phyloP scores from a whole-genome alignment of 768 basidiomycete species.

The Floccularia luteovirens region DNA sequence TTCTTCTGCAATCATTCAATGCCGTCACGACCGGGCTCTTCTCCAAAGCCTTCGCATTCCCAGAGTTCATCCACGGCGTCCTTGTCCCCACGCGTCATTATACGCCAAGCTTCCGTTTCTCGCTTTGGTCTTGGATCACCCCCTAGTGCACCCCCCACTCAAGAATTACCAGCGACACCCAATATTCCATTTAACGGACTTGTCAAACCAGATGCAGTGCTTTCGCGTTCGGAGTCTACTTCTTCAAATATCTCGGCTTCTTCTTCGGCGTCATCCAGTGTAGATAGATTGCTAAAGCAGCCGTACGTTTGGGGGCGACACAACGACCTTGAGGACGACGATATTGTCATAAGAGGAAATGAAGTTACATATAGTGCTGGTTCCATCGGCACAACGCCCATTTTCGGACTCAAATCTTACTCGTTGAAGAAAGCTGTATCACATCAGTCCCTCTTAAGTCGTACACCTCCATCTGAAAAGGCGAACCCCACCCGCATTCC shows the following conservation, averaged over 20 bases:
- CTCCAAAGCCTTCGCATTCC: constrained; percentile 8
- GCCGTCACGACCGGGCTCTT: constrained; percentile 4
- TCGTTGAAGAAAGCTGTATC: constrained; percentile 48
- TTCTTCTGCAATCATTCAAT: constrained; percentile 17
- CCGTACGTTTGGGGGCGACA: too few relatives aligned
- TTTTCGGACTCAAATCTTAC: constrained; percentile 3
- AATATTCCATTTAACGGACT: constrained; percentile 6
- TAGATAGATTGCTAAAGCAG: too few relatives aligned
- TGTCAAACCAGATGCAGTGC: constrained; percentile 7
- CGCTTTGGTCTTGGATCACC: constrained; percentile 27
- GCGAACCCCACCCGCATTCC: constrained; percentile 17
- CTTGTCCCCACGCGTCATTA: constrained; percentile 23
- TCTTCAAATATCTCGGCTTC: constrained; percentile 36
- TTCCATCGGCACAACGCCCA: not conserved
- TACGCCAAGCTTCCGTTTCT: constrained; percentile 35
- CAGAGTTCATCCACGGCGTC: constrained; percentile 10
- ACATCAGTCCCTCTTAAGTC: constrained; percentile 43
- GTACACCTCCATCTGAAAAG: constrained; percentile 18
- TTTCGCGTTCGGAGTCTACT: constrained; percentile 27
- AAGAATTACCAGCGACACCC: constrained; percentile 40
- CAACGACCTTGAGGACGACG: too few relatives aligned
- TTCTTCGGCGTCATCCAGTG: too few relatives aligned
- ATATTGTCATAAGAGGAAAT: too few relatives aligned
- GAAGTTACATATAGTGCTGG: too few relatives aligned
- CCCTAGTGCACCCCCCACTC: constrained; percentile 41